Base-by-base conservation (phyloP, 2,329 filamentous ascomycete species). In the Apiospora kogelbergensis region DNA sequence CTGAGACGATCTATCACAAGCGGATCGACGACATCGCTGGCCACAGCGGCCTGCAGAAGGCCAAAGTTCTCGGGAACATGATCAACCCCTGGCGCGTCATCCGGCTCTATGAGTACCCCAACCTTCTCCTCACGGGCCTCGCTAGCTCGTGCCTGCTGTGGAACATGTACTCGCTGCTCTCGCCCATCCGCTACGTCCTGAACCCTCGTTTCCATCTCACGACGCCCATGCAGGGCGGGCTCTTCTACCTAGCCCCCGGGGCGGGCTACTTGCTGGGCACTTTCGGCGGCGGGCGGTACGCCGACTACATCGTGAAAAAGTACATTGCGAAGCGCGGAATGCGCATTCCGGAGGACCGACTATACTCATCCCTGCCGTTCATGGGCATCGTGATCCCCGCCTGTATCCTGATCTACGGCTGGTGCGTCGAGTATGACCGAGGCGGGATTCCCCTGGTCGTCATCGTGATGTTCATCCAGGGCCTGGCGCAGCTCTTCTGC, bases 381-480 rank as follows among this genome's bases (percentile, higher is more conserved):
- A 81, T 92, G 71, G 88, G 87, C 0, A 72, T 86, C n/a, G 82
- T 85, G 1, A 88, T 91, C 10, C 90, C 90, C 0, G 84, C 80
- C 0, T 91, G 88, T 74, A 89, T 93, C 80, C 81, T 94, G 7
- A 78, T 93, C 6, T 94, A 85, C 71, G 84, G 84, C 7, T 86
- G 84, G 86, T 78, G 81, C 5, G 80, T 88, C 17, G 82, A 88
- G 68, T 81, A 80, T 68, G 75, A 80, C 11, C 81, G 84, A 3
- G 86, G 86, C 3, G 86, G 86, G 2, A 83, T 89, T 57, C 81
- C 85, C 0, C 76, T 92, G 5, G 92, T 91, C 0, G 90, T 94
- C 2, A 84, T 94, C 9, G 88, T 89, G 74, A 90, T 95, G 84
- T 94, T 94, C 76, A 70, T 91, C 2, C 91, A 94, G 75, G 92